A percentile compares a stretch with the other conserved stretches of the same genome.
phyloP scores from a whole-genome alignment of 345 rosid species.

The Eucalyptus marginata region DNA sequence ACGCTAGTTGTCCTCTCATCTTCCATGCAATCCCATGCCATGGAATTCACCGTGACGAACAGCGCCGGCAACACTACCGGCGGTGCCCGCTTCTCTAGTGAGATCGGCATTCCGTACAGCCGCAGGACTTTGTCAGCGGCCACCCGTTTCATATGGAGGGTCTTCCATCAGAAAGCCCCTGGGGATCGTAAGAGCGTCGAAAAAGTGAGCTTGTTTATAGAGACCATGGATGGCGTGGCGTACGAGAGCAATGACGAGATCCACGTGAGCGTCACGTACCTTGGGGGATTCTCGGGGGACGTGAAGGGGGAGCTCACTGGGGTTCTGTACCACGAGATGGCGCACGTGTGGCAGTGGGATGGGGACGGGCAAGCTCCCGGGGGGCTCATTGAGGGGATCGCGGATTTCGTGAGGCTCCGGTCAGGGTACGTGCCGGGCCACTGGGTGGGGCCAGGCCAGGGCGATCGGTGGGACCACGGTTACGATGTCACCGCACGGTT shows the following conservation, averaged over 20 bases:
- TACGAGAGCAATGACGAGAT: constrained; percentile 15
- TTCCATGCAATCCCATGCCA: constrained; percentile 7
- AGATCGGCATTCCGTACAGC: constrained; percentile 12
- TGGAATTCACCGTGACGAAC: constrained; percentile 15
- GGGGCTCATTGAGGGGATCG: constrained; percentile 57
- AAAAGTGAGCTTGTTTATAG: constrained; percentile 18
- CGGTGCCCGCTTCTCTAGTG: constrained; percentile 5
- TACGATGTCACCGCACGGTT: constrained; percentile 68
- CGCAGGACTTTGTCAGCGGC: constrained; percentile 9
- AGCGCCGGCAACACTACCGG: constrained; percentile 8
- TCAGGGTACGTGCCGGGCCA: constrained; percentile 38
- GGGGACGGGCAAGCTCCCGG: constrained; percentile 46
- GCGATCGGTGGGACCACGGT: constrained; percentile 62
- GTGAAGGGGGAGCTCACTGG: constrained; percentile 34
- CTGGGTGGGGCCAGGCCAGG: constrained; percentile 55
- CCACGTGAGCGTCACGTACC: constrained; percentile 19
- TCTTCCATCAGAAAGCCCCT: constrained; percentile 11
- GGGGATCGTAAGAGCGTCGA: constrained; percentile 13
- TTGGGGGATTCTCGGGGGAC: constrained; percentile 21
- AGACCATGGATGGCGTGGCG: constrained; percentile 11
- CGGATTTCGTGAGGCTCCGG: constrained; percentile 57
- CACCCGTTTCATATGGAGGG: constrained; percentile 15
- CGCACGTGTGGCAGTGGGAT: constrained; percentile 67
- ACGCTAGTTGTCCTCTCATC: background rate
- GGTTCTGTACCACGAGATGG: constrained; percentile 56